Base-by-base conservation (phyloP, 257 asterid species). In the Fraxinus anomala region DNA sequence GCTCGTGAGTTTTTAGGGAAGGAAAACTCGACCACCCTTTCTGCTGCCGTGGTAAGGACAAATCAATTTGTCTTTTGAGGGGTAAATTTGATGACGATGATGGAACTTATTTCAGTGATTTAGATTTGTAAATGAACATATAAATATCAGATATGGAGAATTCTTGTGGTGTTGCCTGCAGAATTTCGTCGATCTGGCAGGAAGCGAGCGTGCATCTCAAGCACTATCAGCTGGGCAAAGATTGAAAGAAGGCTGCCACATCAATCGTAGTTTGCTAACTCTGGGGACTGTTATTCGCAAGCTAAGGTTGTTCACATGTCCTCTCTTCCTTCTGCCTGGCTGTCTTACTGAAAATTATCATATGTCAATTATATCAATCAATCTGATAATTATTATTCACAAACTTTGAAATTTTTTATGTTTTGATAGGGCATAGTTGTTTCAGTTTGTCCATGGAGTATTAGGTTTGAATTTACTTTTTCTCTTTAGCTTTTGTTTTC, bases 171-270 rank as follows among this genome's bases (percentile, higher is more conserved):
- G 81, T 77, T 80, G 73, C 80, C 73, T 86, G 89, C 90, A 96
- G 99, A 96, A 96, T 83, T 93, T 93, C 87, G 98, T 96, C 84
- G 99, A 96, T 86, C 86, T 96, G 79, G 99, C 99, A 49, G 99
- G 99, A 66, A 96, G 99, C 76, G 99, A 96, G 86, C 94, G 99
- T 72, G 99, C 98, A 84, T 91, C 98, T 89, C 98, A 93, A 87
- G 90, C 98, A 36, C 79, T 89, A 85, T 93, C 99, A 68, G 97
- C 83, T 61, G 97, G 98, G 74, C 98, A 96, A 80, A 86, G 99
- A 87, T 91, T 96, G 82, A 96, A 96, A 89, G 99, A 96, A 84
- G 99, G 99, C 72, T 96, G 98, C 89, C 98, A 96, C 82, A 96
- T 96, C 76, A 96, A 96, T 80, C 98, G 99, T 77, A 96, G 99